Evolutionary conservation across 768 basidiomycete genomes (phyloP).

Genomic region (Clitopilus hobsonii): DNA sequence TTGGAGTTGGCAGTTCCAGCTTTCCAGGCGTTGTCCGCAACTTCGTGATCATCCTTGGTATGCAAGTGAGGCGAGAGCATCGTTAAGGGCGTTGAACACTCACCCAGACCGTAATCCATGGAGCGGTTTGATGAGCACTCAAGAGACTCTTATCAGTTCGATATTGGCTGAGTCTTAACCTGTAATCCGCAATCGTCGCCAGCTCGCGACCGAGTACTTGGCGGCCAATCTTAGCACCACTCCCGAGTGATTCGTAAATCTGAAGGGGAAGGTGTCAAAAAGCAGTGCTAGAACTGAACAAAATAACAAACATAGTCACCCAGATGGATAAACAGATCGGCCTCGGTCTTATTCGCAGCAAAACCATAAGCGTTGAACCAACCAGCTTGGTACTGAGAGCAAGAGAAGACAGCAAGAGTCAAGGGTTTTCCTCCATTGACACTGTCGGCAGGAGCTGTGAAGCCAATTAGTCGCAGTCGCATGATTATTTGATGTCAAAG

Average conservation of each 20-base stretch:
- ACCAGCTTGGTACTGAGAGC: slow-evolving; percentile 50
- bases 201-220: slow-evolving; percentile 48
- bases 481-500: background rate
- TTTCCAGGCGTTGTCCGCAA: slow-evolving; percentile 54
- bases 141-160: slow-evolving; percentile 44
- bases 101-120: slow-evolving; percentile 56
- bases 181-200: slow-evolving; percentile 52
- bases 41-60: slow-evolving; percentile 47
- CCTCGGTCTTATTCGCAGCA: slow-evolving; percentile 45
- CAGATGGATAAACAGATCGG: slow-evolving; percentile 52
- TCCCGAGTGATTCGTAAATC: slow-evolving; percentile 48
- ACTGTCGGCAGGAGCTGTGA: slow-evolving; percentile 35
- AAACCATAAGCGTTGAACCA: slow-evolving; percentile 61
- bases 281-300: background rate
- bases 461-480: background rate
- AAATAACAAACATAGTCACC: slow-evolving; percentile 48
- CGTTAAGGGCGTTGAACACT: slow-evolving; percentile 6
- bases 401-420: slow-evolving; percentile 55
- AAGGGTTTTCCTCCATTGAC: slow-evolving; percentile 52
- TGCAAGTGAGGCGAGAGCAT: background rate
- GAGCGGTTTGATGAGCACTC: slow-evolving; percentile 42
- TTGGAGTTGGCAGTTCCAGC: slow-evolving; percentile 52
- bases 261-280: slow-evolving; percentile 12
- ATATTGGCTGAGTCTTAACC: slow-evolving; percentile 47
- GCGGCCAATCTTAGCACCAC: slow-evolving; percentile 43